These are phyloP conservation scores for Penicillium manginii DNA, from an alignment of 495 filamentous ascomycete genomes.

Conservation along the genomic window DNA sequence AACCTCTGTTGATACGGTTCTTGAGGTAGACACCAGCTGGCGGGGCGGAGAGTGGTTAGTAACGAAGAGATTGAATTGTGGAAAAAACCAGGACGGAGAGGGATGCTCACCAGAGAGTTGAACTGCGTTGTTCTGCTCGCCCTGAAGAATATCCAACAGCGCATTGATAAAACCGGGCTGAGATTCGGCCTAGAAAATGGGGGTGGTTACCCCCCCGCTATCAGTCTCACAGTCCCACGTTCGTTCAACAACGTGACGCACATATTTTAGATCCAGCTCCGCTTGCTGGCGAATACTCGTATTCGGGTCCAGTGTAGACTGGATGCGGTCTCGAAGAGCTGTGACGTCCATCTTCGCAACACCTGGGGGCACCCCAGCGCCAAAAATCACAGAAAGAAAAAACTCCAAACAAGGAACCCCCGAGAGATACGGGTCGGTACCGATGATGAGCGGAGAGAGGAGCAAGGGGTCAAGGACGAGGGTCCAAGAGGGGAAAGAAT, in stretches of 20 bases:
- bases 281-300: constrained; percentile 82
- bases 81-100: constrained; percentile 12
- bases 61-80: constrained; percentile 1
- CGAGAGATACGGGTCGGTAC: constrained; percentile 20
- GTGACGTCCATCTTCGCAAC: constrained; percentile 78
- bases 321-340: constrained; percentile 83
- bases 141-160: constrained; percentile 85
- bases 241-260: constrained; percentile 50
- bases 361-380: constrained; percentile 39
- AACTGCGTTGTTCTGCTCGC: constrained; percentile 80
- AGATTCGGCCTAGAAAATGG: constrained; percentile 74
- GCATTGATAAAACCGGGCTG: constrained; percentile 89
- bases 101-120: constrained; percentile 76
- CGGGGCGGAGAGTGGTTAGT: constrained; percentile 24
- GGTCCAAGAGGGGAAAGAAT: constrained; percentile 26
- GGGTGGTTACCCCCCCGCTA: constrained; percentile 13
- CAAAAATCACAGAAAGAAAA: constrained; percentile 32
- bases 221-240: constrained; percentile 24
- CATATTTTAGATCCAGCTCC: constrained; percentile 92
- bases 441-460: constrained; percentile 8
- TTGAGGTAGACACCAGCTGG: constrained; percentile 96
- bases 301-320: constrained; percentile 84
- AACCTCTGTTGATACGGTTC: constrained; percentile 90
- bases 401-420: constrained; percentile 23
- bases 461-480: constrained; percentile 21